Conservation (phyloP, 441 rosid species). For the Eruca vesicaria region DNA sequence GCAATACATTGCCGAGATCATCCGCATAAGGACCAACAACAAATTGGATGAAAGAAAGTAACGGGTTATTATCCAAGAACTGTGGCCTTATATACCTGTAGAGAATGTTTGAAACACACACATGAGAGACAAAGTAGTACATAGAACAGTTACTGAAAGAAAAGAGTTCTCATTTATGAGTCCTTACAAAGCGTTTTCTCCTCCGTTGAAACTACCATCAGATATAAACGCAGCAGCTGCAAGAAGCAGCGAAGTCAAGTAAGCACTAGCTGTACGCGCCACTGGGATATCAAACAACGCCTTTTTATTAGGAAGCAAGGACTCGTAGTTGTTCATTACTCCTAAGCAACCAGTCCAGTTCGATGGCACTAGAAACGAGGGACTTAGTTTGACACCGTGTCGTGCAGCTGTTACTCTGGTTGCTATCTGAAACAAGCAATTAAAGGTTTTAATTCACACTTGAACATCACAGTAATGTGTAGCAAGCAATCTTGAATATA, state of each 20-base stretch:
- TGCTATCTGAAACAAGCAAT: constrained; percentile 53
- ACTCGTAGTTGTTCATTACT: constrained; percentile 87
- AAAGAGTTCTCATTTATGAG: neutral
- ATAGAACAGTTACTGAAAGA: neutral
- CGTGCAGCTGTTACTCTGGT: constrained; percentile 78
- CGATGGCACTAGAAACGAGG: constrained; percentile 86
- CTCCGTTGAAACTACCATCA: constrained; percentile 87
- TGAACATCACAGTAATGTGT: neutral
- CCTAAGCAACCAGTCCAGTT: constrained; percentile 97
- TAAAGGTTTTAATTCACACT: neutral
- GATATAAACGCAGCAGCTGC: constrained; percentile 71
- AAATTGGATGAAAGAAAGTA: constrained; percentile 78
- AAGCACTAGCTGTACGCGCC: constrained; percentile 83
- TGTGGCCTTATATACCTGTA: constrained; percentile 87
- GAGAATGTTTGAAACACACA: neutral
- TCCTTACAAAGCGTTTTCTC: constrained; percentile 91
- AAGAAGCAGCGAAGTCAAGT: constrained; percentile 70
- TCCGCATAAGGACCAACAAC: constrained; percentile 85
- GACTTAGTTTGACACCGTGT: constrained; percentile 74
- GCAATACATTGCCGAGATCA: constrained; percentile 88
- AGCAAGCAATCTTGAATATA: neutral
- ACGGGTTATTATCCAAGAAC: constrained; percentile 81
- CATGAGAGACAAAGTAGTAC: neutral
- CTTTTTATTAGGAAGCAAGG: constrained; percentile 76
- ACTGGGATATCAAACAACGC: constrained; percentile 88